Conservation (phyloP, 495 filamentous ascomycete species). For the Lophium mytilinum region DNA sequence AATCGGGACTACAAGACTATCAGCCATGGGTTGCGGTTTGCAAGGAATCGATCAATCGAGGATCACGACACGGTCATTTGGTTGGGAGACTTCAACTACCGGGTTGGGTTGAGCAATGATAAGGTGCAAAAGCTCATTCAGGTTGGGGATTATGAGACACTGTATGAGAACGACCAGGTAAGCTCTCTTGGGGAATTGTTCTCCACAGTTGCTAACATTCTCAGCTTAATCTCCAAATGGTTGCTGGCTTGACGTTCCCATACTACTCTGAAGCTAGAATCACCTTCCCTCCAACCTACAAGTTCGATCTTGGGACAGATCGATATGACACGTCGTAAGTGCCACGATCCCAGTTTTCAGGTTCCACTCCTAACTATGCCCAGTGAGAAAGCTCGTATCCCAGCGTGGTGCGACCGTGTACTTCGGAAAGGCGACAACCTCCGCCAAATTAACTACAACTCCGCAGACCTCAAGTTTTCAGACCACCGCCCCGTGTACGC, state of each 20-base stretch:
- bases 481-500: slow-evolving; percentile 93
- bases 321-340: slow-evolving; percentile 85
- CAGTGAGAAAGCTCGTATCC: slow-evolving; percentile 87
- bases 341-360: neutral
- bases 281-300: slow-evolving; percentile 86
- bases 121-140: slow-evolving; percentile 66
- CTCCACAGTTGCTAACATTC: slow-evolving; percentile 13
- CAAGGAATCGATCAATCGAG: slow-evolving; percentile 79
- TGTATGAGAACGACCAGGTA: slow-evolving; percentile 85
- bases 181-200: neutral
- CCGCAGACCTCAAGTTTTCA: slow-evolving; percentile 73
- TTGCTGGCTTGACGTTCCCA: slow-evolving; percentile 78
- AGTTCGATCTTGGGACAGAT: slow-evolving; percentile 82
- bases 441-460: slow-evolving; percentile 71
- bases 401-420: slow-evolving; percentile 94
- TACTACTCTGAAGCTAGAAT: slow-evolving; percentile 85
- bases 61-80: slow-evolving; percentile 94
- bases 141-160: slow-evolving; percentile 58
- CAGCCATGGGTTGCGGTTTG: slow-evolving; percentile 77
- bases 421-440: slow-evolving; percentile 77
- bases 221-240: slow-evolving; percentile 92
- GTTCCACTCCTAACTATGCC: neutral
- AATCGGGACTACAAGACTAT: slow-evolving; percentile 92
- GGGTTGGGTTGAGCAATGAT: slow-evolving; percentile 79
- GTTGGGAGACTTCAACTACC: slow-evolving; percentile 98